A percentile compares a stretch with the other conserved stretches of the same genome.
phyloP scores from a whole-genome alignment of 352 stramenopile species.

The Globisporangium barbulae region DNA sequence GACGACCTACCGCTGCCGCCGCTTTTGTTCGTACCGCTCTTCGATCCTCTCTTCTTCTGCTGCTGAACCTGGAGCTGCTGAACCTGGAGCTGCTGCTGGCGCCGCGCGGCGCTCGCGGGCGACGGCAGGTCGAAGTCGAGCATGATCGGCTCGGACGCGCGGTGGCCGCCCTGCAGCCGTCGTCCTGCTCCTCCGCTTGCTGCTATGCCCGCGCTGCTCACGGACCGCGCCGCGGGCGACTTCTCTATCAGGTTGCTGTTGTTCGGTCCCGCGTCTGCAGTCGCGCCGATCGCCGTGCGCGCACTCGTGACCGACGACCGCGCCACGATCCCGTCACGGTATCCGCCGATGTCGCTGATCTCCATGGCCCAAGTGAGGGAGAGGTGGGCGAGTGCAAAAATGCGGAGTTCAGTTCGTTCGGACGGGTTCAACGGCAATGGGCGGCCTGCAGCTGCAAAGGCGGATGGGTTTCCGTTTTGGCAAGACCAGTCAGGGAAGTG shows the following conservation, averaged over 20 bases:
- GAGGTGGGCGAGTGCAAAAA: too few species aligned
- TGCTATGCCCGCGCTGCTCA: background rate
- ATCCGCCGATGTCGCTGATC: slow-evolving; percentile 16
- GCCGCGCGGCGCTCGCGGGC: background rate
- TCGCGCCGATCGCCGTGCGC: background rate
- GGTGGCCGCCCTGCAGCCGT: background rate
- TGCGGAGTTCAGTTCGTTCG: too few species aligned
- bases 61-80: too few species aligned
- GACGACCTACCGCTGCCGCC: too few species aligned
- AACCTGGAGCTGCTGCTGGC: background rate
- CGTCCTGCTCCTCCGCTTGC: background rate
- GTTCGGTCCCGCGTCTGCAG: background rate
- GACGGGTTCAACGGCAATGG: too few species aligned
- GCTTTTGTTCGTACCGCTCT: too few species aligned
- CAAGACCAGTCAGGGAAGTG: too few species aligned
- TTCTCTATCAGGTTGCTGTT: background rate
- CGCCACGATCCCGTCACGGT: background rate
- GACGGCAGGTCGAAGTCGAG: slow-evolving; percentile 16
- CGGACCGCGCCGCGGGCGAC: slow-evolving; percentile 1
- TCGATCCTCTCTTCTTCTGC: background rate
- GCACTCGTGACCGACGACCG: background rate
- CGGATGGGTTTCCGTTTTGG: too few species aligned
- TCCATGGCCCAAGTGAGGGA: slow-evolving; percentile 3
- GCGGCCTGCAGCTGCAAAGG: too few species aligned
- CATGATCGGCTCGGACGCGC: slow-evolving; percentile 13